Evolutionary conservation across 2,329 filamentous ascomycete species (phyloP), one percentile per base, ranked within the genome.

Genomic region (Emericellopsis cladophorae): DNA sequence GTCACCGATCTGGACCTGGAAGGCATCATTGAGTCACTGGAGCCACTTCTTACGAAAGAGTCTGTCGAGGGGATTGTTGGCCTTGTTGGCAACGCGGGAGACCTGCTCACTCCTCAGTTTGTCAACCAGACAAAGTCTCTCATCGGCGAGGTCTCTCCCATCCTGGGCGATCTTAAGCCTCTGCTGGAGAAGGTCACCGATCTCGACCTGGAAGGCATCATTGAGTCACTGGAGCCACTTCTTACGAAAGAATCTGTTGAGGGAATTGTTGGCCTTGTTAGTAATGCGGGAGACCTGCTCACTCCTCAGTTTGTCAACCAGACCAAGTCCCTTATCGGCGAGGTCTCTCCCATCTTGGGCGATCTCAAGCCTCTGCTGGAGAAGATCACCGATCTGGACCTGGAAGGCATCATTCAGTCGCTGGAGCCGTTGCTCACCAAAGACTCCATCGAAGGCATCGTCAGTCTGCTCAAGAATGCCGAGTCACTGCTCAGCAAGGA

Each of bases 1-100:
- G 43, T 60, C 7, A 47, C 50, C 7, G 46, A 55, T n/a, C 46
- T 59, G 29, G 55, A 60, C 40, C 39, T 61, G 4, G 50, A 54
- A 21, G 53, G 51, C 23, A 48, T 59, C 31, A 26, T 58, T 4
- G 45, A 47, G 4, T 53, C 54, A 2, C 31, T 58, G 3, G 38
- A 43, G 4, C 54, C 55, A 12, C 40, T 58, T 18, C 50, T 61
- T 0, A 46, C 51, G n/a, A 46, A 48, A 16, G 48, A 54, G 29
- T 44, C 52, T 0, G 52, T 57, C 35, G 42, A 50, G 33, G 47
- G 43, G 14, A 35, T 61, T 5, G 51, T 55, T 4, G 45, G 31
- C n/a, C 41, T 61, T 18, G 39, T 61, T 3, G 24, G 24, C 6
- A 26, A 26, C 24, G 24, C 24, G 10, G 24, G 24, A 10, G 24